Evolutionary conservation across 805 yeast genomes (phyloP).

Genomic region (Komagataella phaffii): DNA sequence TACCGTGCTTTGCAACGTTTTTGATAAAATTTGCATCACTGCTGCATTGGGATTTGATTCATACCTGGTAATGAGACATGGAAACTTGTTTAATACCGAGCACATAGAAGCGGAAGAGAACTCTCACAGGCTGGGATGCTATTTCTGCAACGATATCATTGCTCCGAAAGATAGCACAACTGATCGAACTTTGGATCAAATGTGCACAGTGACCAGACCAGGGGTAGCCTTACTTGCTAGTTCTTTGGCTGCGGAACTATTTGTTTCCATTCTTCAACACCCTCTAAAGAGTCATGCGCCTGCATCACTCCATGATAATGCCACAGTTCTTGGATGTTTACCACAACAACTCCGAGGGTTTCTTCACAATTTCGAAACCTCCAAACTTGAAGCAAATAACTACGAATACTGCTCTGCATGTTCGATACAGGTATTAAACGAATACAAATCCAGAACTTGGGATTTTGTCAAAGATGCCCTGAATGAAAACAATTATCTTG

Average conservation of each 20-base stretch:
- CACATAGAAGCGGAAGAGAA: slow-evolving; percentile 9
- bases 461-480: slow-evolving; percentile 64
- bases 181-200: slow-evolving; percentile 86
- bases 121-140: slow-evolving; percentile 68
- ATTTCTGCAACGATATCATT: slow-evolving; percentile 90
- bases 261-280: slow-evolving; percentile 65
- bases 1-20: slow-evolving; percentile 59
- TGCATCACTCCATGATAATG: slow-evolving; percentile 13
- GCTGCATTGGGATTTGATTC: slow-evolving; percentile 95
- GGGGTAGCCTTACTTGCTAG: slow-evolving; percentile 89
- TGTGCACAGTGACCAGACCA: slow-evolving; percentile 98
- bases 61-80: slow-evolving; percentile 90
- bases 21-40: slow-evolving; percentile 66
- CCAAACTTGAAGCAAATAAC: slow-evolving; percentile 57
- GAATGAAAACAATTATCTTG: slow-evolving; percentile 52
- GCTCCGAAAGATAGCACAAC: slow-evolving; percentile 87
- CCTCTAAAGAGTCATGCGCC: slow-evolving; percentile 33
- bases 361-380: slow-evolving; percentile 46
- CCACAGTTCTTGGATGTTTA: slow-evolving; percentile 45
- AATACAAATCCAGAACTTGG: slow-evolving; percentile 54
- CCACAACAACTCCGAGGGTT: slow-evolving; percentile 94
- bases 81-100: slow-evolving; percentile 23
- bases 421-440: slow-evolving; percentile 41
- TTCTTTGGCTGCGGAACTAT: slow-evolving; percentile 71
- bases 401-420: slow-evolving; percentile 84